Base-by-base conservation (phyloP, 495 filamentous ascomycete species). In the Tuber melanosporum region DNA sequence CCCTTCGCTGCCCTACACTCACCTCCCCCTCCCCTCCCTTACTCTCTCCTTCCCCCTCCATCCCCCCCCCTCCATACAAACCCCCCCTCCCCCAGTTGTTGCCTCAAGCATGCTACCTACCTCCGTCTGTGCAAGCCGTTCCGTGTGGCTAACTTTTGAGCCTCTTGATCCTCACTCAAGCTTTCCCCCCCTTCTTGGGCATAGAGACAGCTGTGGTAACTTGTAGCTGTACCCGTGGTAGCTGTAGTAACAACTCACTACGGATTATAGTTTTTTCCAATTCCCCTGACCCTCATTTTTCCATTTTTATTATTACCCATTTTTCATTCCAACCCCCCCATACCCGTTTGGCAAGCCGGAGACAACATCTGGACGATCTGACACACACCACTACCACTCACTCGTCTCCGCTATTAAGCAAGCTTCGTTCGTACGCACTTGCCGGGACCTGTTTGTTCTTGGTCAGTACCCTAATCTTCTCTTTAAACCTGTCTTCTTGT, bases 291-390 rank as follows among this genome's bases (percentile, higher is more conserved):
- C 78, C 78, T 80, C 73, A 80, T 49, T 76, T 80, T 79, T 76
- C 72, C 72, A 43, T 44, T 80, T 79, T 32, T 62, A 62, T 62
- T 32, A 32, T 62, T 62, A 32, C 26, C 26, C 57, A 66, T 66
- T 36, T 32, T 36, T 17, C 57, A 66, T 66, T 66, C 57, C 57
- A 66, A 66, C 78, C 76, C 78, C 78, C 79, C 79, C 73, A 73
- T 80, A 80, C 78, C 79, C 73, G 78, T 80, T 80, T 80, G 78
- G 78, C 78, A 80, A 72, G 78, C 78, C 78, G 79, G 78, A 80
- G 78, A 80, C 78, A 80, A 77, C 57, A 32, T 80, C 78, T 79
- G 78, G 78, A 79, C 73, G 78, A 80, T 80, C 78, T 80, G 78
- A 80, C 78, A 80, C 78, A 80, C 77, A 66, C 57, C 57, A 66